Percentiles rank a stretch among this genome's conserved stretches.
phyloP scores from a whole-genome alignment of 176 grass and related monocot species.

The Thalia dealbata region DNA sequence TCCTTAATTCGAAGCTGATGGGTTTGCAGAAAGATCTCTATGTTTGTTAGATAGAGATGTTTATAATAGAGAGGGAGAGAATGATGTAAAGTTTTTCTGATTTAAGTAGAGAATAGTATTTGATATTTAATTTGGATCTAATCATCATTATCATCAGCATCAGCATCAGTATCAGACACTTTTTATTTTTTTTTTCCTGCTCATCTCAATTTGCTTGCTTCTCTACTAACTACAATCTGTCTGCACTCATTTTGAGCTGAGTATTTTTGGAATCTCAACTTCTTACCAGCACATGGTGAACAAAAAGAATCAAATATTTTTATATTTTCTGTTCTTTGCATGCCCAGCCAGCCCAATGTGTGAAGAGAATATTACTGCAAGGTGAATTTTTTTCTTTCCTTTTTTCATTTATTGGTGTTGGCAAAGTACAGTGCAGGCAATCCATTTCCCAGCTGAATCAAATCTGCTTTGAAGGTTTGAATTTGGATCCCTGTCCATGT shows the following conservation, averaged over 20 bases:
- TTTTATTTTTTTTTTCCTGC: background rate
- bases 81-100: constrained; percentile 6
- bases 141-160: background rate
- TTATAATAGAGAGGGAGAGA: background rate
- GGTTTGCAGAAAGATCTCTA: constrained; percentile 6
- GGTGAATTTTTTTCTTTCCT: too few relatives aligned
- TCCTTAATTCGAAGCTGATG: constrained; percentile 3
- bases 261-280: background rate
- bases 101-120: background rate
- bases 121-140: background rate
- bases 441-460: too few relatives aligned
- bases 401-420: too few relatives aligned
- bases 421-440: too few relatives aligned
- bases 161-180: background rate
- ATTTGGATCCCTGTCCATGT: background rate
- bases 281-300: background rate
- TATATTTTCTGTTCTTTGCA: background rate
- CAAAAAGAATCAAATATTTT: background rate
- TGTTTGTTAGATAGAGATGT: constrained; percentile 9
- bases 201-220: background rate
- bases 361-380: background rate
- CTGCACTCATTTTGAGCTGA: too few relatives aligned
- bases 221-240: too few relatives aligned
- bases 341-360: background rate
- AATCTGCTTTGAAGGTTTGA: too few relatives aligned